Evolutionary conservation across 2,329 filamentous ascomycete species (phyloP).

Genomic region (Ceratocystis eucalypticola): DNA sequence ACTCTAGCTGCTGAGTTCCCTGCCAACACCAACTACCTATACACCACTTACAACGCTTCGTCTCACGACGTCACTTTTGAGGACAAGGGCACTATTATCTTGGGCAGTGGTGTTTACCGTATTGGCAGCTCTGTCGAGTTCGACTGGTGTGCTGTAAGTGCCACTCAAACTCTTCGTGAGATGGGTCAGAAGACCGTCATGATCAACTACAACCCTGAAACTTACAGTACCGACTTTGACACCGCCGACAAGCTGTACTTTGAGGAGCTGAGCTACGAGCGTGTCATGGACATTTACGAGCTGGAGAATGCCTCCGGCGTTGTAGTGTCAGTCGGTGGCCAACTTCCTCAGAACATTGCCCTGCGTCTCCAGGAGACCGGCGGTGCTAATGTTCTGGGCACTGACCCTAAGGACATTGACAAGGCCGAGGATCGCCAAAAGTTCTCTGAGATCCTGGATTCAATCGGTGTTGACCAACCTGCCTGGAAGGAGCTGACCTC

Average conservation of each 20-base stretch:
- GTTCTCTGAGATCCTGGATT: slow-evolving; percentile 94
- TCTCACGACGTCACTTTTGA: slow-evolving; percentile 89
- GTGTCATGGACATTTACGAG: slow-evolving; percentile 98
- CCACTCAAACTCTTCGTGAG: slow-evolving; percentile 64
- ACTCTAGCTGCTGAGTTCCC: slow-evolving; percentile 95
- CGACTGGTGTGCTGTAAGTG: slow-evolving; percentile 94
- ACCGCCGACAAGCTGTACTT: slow-evolving; percentile 88
- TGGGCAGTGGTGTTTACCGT: slow-evolving; percentile 91
- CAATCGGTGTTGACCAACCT: slow-evolving; percentile 91
- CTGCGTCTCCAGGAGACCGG: slow-evolving; percentile 85
- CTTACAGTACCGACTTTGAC: slow-evolving; percentile 72
- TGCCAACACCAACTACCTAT: slow-evolving; percentile 86
- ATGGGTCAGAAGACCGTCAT: slow-evolving; percentile 96
- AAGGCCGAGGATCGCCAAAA: slow-evolving; percentile 97
- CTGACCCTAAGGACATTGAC: slow-evolving; percentile 87
- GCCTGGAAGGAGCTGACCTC: slow-evolving; percentile 96
- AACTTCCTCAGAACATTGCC: slow-evolving; percentile 94
- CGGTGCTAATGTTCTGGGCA: slow-evolving; percentile 80
- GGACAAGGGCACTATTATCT: slow-evolving; percentile 76
- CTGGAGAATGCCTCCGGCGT: slow-evolving; percentile 74
- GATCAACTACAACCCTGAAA: slow-evolving; percentile 89
- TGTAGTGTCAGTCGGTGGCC: slow-evolving; percentile 89
- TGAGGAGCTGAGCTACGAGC: slow-evolving; percentile 90
- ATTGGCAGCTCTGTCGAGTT: slow-evolving; percentile 98
- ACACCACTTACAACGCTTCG: slow-evolving; percentile 94